Base-by-base conservation (phyloP, 176 grass and related monocot species). In the Elymus sibiricus region DNA sequence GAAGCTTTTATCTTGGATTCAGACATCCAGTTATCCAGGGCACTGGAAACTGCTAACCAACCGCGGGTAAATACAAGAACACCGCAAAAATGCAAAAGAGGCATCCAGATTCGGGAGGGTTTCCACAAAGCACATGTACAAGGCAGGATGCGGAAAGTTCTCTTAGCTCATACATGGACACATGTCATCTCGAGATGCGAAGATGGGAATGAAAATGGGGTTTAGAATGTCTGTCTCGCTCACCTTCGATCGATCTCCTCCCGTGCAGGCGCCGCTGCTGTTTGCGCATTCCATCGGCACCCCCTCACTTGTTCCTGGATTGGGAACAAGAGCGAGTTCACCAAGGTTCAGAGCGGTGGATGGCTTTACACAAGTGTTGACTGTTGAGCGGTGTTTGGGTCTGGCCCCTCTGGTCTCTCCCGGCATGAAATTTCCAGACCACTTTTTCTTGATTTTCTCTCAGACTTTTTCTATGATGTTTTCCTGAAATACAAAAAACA, bases 201-300 rank as follows among this genome's bases (percentile, higher is more conserved):
- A 13, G 53, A 73, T 60, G 6, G 68, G 53, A 83, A 74, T 7
- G 17, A 11, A 28, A 46, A 19, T 0, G 11, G 56, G 55, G 12
- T 25, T 28, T 24, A 5, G 59, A 17, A 64, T 75, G 59, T 16
- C 29, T 3, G 11, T 32, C 4, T 64, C 27, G 53, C 87, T 79
- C 44, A 88, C 87, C 81, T 84, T 73, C 16, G 56, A 40, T 79
- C 75, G 75, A 79, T 84, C 59, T 42, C 39, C 75, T 59, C 32
- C 6, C 15, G n/a, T 42, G 40, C 19, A 40, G 13, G 59, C 73
- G 5, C 47, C 32, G 47, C 17, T 44, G 9, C 64, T 39, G 75
- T 74, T 38, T 13, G 60, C 42, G 66, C 75, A 55, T 82, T 40
- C 66, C 81, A 88, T 88, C 42, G n/a, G 22, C 16, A 66, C 42